Percentiles rank a stretch among this genome's conserved stretches.
Conservation (phyloP, 306 rosid genomes). For the Lathyrus sativus region DNA sequence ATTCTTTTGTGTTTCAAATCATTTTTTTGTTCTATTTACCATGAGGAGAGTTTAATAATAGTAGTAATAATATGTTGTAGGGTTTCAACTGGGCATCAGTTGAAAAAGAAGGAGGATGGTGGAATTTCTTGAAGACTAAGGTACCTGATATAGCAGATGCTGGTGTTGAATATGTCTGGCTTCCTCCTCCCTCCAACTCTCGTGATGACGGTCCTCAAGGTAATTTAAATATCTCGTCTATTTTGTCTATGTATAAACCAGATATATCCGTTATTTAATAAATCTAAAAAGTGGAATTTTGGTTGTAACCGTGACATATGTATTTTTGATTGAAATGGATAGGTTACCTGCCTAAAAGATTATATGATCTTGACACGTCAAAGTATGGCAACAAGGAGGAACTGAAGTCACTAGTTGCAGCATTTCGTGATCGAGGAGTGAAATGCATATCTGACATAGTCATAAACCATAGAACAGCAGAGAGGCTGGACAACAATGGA, state of each 20-base stretch:
- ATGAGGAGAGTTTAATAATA: neutral
- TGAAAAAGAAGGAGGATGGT: conserved; percentile 64
- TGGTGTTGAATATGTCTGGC: conserved; percentile 74
- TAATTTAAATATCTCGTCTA: neutral
- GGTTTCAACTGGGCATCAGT: conserved; percentile 78
- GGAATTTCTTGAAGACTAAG: conserved; percentile 50
- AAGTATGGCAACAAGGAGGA: conserved; percentile 59
- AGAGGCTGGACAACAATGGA: conserved; percentile 58
- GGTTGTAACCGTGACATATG: neutral
- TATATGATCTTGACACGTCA: conserved; percentile 75
- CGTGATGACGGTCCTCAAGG: conserved; percentile 49
- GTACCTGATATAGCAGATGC: conserved; percentile 54
- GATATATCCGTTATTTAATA: no score
- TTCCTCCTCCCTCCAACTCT: conserved; percentile 78
- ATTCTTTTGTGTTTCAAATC: neutral
- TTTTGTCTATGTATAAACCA: no score
- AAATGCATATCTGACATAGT: conserved; percentile 67
- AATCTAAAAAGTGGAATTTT: no score
- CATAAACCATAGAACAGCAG: conserved; percentile 74
- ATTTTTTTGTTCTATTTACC: neutral
- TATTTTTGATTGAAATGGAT: neutral
- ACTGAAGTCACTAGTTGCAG: conserved; percentile 50
- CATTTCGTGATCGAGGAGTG: conserved; percentile 53
- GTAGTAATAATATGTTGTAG: conserved; percentile 22
- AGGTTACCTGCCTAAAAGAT: conserved; percentile 77